phyloP scores from a whole-genome alignment of 495 filamentous ascomycete species.

The Terfezia boudieri region DNA sequence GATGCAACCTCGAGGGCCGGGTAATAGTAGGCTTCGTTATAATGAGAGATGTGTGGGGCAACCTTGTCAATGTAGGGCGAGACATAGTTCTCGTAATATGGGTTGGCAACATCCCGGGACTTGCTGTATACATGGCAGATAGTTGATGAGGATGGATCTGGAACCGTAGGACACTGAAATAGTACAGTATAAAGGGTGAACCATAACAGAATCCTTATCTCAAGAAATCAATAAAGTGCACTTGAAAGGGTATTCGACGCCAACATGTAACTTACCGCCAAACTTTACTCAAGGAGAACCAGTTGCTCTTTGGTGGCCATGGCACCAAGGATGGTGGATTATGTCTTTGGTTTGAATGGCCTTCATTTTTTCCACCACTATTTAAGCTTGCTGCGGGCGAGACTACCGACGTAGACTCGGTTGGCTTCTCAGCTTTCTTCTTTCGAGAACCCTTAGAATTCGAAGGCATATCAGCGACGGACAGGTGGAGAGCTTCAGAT shows the following conservation, averaged over 20 bases:
- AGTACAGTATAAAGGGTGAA: conserved; percentile 57
- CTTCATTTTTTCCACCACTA: neutral
- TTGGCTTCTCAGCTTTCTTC: conserved; percentile 3
- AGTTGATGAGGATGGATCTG: conserved; percentile 43
- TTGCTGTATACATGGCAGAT: conserved; percentile 73
- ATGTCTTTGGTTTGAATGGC: neutral
- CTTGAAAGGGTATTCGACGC: neutral
- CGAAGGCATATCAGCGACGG: no score
- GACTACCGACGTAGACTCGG: conserved; percentile 11
- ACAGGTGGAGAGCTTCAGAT: no score
- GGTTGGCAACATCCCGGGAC: conserved; percentile 40
- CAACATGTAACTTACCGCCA: conserved; percentile 33
- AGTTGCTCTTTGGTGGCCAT: conserved; percentile 8
- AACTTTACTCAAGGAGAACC: conserved; percentile 32
- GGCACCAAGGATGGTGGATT: neutral
- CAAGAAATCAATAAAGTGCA: neutral
- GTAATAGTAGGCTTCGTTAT: conserved; percentile 13
- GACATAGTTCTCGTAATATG: conserved; percentile 67
- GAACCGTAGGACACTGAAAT: conserved; percentile 57
- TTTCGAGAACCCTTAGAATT: neutral
- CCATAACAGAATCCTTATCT: conserved; percentile 57
- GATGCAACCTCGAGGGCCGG: conserved; percentile 7
- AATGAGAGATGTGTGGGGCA: neutral
- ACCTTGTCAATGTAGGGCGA: conserved; percentile 31
- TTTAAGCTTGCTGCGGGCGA: conserved; percentile 4